Evolutionary conservation across 768 basidiomycete genomes (phyloP).

Genomic region (Leccinum boreale): DNA sequence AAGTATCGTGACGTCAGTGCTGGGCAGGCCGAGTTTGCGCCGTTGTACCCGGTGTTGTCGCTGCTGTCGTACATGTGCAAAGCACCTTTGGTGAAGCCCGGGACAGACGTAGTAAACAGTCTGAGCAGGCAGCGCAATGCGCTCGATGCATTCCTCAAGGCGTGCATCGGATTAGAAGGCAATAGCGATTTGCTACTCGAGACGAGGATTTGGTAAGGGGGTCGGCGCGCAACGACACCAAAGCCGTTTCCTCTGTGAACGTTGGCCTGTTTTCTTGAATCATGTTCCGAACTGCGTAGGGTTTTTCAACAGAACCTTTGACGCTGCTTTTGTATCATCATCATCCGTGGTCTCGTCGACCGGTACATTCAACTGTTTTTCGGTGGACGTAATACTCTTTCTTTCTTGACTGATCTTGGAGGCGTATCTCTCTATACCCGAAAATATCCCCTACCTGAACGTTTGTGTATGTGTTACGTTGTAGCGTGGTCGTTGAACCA

Average conservation of each 20-base stretch:
- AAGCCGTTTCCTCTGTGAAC: neutral
- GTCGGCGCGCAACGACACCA: neutral
- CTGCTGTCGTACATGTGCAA: slow-evolving; percentile 97
- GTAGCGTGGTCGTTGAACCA: neutral
- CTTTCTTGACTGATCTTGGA: neutral
- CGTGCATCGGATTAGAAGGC: slow-evolving; percentile 84
- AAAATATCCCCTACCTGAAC: neutral
- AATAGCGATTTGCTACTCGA: slow-evolving; percentile 82
- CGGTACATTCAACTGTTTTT: neutral
- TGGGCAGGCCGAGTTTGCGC: slow-evolving; percentile 61
- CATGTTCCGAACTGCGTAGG: neutral
- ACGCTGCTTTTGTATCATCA: neutral
- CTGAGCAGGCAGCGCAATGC: slow-evolving; percentile 94
- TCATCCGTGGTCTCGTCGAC: neutral
- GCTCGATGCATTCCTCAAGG: slow-evolving; percentile 91
- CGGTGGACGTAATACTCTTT: neutral
- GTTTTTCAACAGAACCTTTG: neutral
- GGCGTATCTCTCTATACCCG: neutral
- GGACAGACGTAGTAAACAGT: slow-evolving; percentile 91
- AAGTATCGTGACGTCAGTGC: slow-evolving; percentile 66
- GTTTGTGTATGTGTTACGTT: neutral
- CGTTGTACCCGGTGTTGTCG: slow-evolving; percentile 88
- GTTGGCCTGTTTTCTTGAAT: neutral
- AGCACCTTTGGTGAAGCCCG: slow-evolving; percentile 95
- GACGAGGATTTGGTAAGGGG: slow-evolving; percentile 79